Conservation (phyloP, 345 rosid species). For the Citrus hindsii region DNA sequence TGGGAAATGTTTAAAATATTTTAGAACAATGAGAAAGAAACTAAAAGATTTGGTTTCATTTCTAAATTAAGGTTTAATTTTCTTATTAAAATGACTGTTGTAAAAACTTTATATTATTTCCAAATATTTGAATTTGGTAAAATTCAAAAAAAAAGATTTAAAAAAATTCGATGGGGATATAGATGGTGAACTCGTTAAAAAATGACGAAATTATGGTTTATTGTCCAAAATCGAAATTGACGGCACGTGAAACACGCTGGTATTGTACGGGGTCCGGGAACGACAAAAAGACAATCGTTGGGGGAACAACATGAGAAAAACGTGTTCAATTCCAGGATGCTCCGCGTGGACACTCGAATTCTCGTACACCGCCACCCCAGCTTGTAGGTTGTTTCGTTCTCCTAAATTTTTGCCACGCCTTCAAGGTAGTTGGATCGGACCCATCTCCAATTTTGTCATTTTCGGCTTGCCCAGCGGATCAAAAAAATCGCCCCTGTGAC, state of each 20-base stretch:
- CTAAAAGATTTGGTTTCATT: no score
- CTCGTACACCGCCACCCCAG: conserved; percentile 16
- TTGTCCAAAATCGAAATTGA: neutral
- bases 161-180: neutral
- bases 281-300: conserved; percentile 35
- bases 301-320: conserved; percentile 8
- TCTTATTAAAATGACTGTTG: no score
- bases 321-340: neutral
- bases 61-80: no score
- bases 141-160: neutral
- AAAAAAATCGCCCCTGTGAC: neutral
- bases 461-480: neutral
- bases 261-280: conserved; percentile 1
- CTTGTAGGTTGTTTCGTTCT: neutral
- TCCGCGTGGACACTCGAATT: conserved; percentile 18
- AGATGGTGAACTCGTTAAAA: no score
- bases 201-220: neutral
- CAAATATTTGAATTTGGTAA: no score
- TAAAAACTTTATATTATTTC: no score
- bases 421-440: neutral
- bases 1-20: no score
- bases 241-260: conserved; percentile 34
- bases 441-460: neutral
- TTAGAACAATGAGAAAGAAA: no score
- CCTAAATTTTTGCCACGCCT: conserved; percentile 21